These are phyloP conservation scores for Cladorrhinum sp. DNA, from an alignment of 2,329 filamentous ascomycete genomes.

Conservation along the genomic window DNA sequence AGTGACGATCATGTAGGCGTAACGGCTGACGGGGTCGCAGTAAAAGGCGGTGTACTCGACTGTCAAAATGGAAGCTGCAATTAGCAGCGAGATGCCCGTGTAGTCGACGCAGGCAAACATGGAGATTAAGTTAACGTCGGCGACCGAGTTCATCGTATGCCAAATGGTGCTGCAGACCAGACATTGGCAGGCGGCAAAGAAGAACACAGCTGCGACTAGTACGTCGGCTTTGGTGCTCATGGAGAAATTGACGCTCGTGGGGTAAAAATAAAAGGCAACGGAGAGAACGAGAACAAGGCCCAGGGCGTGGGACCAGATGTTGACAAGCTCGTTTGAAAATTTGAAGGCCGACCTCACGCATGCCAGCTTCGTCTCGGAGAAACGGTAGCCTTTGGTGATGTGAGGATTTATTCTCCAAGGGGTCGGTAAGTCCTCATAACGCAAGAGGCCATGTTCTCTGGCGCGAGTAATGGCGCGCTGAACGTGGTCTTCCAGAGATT, in stretches of 20 bases:
- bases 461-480: constrained; percentile 73
- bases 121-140: constrained; percentile 83
- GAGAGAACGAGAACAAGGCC: constrained; percentile 84
- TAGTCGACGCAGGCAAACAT: constrained; percentile 98
- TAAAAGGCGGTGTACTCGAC: constrained; percentile 99
- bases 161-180: constrained; percentile 92
- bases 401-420: constrained; percentile 96
- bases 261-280: constrained; percentile 95
- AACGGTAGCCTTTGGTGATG: constrained; percentile 88
- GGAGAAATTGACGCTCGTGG: constrained; percentile 79
- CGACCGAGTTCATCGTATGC: constrained; percentile 99
- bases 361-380: constrained; percentile 85
- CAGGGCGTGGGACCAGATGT: constrained; percentile 95
- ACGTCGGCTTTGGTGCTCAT: constrained; percentile 85
- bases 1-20: constrained; percentile 80
- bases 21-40: constrained; percentile 85
- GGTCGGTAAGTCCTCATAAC: constrained; percentile 83
- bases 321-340: constrained; percentile 89
- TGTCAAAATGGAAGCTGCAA: constrained; percentile 95
- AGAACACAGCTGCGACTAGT: constrained; percentile 89
- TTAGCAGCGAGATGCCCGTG: constrained; percentile 91
- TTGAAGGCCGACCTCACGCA: constrained; percentile 81
- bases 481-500: constrained; percentile 79
- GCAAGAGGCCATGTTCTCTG: constrained; percentile 75
- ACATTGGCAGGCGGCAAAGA: constrained; percentile 92